These are phyloP conservation scores for Arachis stenosperma DNA, from an alignment of 306 rosid genomes.

Conservation along the genomic window DNA sequence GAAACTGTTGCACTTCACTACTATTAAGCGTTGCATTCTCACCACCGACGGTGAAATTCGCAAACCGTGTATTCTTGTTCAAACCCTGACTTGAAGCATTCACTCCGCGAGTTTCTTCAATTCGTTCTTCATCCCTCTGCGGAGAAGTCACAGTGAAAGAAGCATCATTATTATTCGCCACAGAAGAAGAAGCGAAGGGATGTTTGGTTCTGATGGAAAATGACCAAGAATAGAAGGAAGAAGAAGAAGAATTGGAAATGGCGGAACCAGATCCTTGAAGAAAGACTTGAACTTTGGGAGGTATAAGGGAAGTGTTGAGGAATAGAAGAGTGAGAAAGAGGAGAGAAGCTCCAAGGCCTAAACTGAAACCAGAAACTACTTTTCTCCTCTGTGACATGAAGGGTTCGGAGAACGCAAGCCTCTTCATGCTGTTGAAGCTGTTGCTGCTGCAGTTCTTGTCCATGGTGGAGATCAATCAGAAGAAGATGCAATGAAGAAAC, in stretches of 20 bases:
- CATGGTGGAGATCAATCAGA: slow-evolving; percentile 43
- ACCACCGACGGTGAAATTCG: slow-evolving; percentile 31
- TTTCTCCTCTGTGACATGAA: slow-evolving; percentile 56
- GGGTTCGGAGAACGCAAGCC: slow-evolving; percentile 52
- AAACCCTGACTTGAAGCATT: slow-evolving; percentile 40
- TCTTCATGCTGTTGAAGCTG: slow-evolving; percentile 39
- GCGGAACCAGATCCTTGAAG: slow-evolving; percentile 45
- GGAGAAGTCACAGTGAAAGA: background rate
- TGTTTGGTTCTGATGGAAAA: slow-evolving; percentile 42
- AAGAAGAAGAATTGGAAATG: slow-evolving; percentile 41
- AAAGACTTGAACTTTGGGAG: slow-evolving; percentile 43
- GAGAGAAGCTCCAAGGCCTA: slow-evolving; percentile 64
- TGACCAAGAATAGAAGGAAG: slow-evolving; percentile 42
- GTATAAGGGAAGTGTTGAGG: slow-evolving; percentile 43
- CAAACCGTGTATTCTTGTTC: slow-evolving; percentile 33
- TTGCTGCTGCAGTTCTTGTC: slow-evolving; percentile 51
- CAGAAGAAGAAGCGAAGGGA: slow-evolving; percentile 1
- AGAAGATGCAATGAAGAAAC: background rate
- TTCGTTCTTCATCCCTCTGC: slow-evolving; percentile 14
- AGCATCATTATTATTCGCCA: background rate
- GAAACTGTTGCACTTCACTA: slow-evolving; percentile 36
- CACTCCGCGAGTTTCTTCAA: slow-evolving; percentile 7
- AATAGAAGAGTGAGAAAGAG: slow-evolving; percentile 49
- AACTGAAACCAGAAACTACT: slow-evolving; percentile 69
- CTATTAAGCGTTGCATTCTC: slow-evolving; percentile 43